Evolutionary conservation across 164 flowering plant species (phyloP), one percentile per base, ranked within the genome.

Genomic region (Houttuynia cordata): DNA sequence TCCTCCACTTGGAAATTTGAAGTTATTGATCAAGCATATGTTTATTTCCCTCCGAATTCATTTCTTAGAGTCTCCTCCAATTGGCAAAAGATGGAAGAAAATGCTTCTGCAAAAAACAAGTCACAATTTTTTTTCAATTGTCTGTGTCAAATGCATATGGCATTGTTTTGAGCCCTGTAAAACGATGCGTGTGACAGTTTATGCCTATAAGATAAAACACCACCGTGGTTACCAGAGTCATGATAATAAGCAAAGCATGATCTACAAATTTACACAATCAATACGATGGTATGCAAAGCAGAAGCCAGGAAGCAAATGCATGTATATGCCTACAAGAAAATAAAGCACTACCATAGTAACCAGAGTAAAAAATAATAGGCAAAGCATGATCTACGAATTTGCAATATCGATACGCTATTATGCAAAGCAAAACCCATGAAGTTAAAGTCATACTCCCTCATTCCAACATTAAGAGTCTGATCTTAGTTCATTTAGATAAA

Each of bases 31-130:
- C n/a, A n/a, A 6, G 6, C 2, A 30, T 2, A 6, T 30, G 2
- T 30, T 30, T 30, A 30, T 63, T 75, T 70, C 41, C 64, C 71
- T 70, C 58, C 75, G 73, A 81, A 76, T 62, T 82, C 73, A 25
- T 23, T 53, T 65, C 65, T 83, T 68, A 85, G 58, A 24, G 13
- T 40, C 55, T 70, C 78, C 75, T 87, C 91, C 67, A 87, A 60
- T 47, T 53, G 65, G 34, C 71, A 75, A 58, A 85, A 70, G 54
- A 78, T 64, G 45, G 57, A 50, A 3, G 79, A 68, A 57, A 87
- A 82, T 13, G 60, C 21, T 52, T 83, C 90, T 84, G 88, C 74
- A 30, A 75, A 64, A 42, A 53, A 54, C 15, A 54, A 40, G 51
- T 59, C 22, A 1, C 23, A 56, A 23, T 21, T 52, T 20, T 9